Conservation (phyloP, 257 asterid genomes). For the Solanum clarkiae region DNA sequence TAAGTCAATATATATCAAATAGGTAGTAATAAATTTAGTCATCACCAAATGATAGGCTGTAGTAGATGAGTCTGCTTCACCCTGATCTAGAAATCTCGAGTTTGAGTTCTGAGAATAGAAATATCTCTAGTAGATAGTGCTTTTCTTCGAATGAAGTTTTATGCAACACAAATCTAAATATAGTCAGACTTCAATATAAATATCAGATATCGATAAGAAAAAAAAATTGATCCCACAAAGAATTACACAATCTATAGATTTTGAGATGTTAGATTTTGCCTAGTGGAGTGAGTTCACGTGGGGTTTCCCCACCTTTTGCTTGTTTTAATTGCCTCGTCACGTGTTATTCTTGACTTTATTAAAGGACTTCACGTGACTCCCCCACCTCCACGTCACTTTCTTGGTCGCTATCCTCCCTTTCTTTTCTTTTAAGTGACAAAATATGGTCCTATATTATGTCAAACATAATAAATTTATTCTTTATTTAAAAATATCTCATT, state of each 20-base stretch:
- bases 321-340: background rate
- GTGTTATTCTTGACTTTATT: background rate
- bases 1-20: too few species aligned
- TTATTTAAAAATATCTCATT: background rate
- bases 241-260: background rate
- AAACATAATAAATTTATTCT: background rate
- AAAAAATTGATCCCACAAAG: background rate
- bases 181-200: fast-evolving
- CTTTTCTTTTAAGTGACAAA: background rate
- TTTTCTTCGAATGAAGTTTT: too few species aligned
- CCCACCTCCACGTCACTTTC: background rate
- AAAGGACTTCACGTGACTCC: background rate
- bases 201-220: fast-evolving
- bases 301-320: background rate
- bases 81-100: too few species aligned
- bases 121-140: fast-evolving
- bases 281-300: background rate
- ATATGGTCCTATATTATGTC: background rate
- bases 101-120: too few species aligned
- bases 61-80: too few species aligned
- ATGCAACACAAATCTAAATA: too few species aligned
- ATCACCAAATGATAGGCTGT: too few species aligned
- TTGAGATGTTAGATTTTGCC: background rate
- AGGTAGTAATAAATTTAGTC: too few species aligned
- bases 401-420: background rate